These are phyloP conservation scores for Cenchrus americanus DNA, from an alignment of 176 grass and related monocot genomes.

Conservation along the genomic window DNA sequence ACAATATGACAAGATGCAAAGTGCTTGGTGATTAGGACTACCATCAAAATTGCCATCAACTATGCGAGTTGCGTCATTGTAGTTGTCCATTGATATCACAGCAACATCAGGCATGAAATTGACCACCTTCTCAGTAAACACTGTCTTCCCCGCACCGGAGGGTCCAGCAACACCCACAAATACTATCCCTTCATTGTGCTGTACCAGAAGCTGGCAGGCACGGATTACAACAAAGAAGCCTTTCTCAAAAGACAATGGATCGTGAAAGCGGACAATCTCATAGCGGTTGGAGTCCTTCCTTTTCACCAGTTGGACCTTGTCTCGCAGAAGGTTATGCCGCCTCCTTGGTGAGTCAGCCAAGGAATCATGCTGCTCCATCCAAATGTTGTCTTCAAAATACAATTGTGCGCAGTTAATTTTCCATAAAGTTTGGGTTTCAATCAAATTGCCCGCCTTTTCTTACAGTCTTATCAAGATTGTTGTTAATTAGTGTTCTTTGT, in stretches of 20 bases:
- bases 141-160: conserved; percentile 93
- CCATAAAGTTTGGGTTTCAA: not conserved
- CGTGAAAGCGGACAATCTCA: conserved; percentile 78
- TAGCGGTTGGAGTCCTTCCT: conserved; percentile 76
- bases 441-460: not conserved
- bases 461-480: not conserved
- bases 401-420: conserved; percentile 1
- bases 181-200: conserved; percentile 87
- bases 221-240: conserved; percentile 95
- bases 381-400: not conserved
- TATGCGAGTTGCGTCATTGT: conserved; percentile 86
- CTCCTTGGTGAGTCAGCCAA: conserved; percentile 67
- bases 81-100: conserved; percentile 99
- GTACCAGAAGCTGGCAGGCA: conserved; percentile 81
- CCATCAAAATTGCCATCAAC: conserved; percentile 99
- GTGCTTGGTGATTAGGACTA: conserved; percentile 39
- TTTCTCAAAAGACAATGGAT: conserved; percentile 90
- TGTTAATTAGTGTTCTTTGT: conserved; percentile 30
- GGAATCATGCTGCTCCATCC: conserved; percentile 68
- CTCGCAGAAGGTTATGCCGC: conserved; percentile 75
- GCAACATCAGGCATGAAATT: conserved; percentile 93
- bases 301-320: conserved; percentile 88
- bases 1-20: conserved; percentile 6
- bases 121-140: conserved; percentile 93
- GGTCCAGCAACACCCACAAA: conserved; percentile 89